Conservation (phyloP, 2,329 filamentous ascomycete species). For the Calonectria hawksworthii region DNA sequence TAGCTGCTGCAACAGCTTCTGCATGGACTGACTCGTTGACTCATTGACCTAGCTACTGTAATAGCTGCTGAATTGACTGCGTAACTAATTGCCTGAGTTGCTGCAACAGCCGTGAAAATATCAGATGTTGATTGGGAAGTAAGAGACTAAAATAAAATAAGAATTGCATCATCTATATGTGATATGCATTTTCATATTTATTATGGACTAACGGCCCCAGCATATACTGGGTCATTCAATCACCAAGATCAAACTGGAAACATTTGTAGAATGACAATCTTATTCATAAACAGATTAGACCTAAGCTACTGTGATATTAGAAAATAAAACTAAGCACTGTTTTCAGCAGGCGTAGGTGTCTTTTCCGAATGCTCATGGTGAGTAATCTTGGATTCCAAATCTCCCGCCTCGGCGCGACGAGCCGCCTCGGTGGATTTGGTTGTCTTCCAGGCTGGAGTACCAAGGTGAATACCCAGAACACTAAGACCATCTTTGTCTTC, state of each 20-base stretch:
- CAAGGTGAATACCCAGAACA: conserved; percentile 24
- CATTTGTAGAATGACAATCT: not conserved
- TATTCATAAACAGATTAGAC: not conserved
- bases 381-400: conserved; percentile 38
- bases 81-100: too few species aligned
- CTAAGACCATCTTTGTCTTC: conserved; percentile 38
- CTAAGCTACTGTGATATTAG: not conserved
- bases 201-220: too few species aligned
- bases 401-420: conserved; percentile 34
- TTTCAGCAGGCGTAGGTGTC: not conserved
- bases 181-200: too few species aligned
- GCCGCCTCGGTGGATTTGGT: conserved; percentile 20
- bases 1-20: too few species aligned
- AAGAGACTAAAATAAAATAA: too few species aligned
- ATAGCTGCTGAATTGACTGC: too few species aligned
- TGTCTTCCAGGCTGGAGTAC: conserved; percentile 43
- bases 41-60: too few species aligned
- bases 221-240: not conserved
- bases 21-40: too few species aligned
- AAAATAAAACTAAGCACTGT: not conserved
- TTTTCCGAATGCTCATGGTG: conserved; percentile 37
- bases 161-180: too few species aligned
- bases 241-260: not conserved
- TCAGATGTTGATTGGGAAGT: too few species aligned
- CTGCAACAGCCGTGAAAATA: too few species aligned